A percentile compares a stretch with the other conserved stretches of the same genome.
phyloP scores from a whole-genome alignment of 2,329 filamentous ascomycete genomes.

The Alternaria incomplexa region DNA sequence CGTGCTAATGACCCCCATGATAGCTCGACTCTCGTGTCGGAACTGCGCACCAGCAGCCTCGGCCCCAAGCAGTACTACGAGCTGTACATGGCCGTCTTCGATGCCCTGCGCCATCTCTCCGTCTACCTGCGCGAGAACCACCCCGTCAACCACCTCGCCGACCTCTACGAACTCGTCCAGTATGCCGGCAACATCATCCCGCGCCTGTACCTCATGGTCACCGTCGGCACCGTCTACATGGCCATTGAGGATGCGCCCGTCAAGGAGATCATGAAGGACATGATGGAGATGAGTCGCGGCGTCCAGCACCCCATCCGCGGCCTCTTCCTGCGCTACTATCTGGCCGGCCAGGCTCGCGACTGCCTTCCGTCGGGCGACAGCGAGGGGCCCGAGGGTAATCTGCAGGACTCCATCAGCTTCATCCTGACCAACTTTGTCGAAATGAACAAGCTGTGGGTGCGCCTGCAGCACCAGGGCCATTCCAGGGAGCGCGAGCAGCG shows the following conservation, averaged over 20 bases:
- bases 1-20: conserved; percentile 11
- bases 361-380: conserved; percentile 79
- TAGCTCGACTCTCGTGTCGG: conserved; percentile 97
- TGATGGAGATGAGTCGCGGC: conserved; percentile 99
- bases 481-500: conserved; percentile 92
- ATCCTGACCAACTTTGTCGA: conserved; percentile 98
- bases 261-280: conserved; percentile 99
- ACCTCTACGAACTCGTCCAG: conserved; percentile 96
- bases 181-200: conserved; percentile 98
- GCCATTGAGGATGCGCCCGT: conserved; percentile 96
- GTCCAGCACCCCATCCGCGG: conserved; percentile 97
- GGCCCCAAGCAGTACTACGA: conserved; percentile 99
- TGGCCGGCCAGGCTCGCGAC: conserved; percentile 93
- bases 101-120: conserved; percentile 93
- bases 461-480: conserved; percentile 95
- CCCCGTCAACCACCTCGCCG: conserved; percentile 95
- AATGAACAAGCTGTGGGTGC: conserved; percentile 99
- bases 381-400: conserved; percentile 91
- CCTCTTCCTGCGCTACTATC: conserved; percentile 93
- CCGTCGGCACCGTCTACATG: conserved; percentile 99
- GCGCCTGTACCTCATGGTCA: conserved; percentile 97
- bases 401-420: conserved; percentile 98
- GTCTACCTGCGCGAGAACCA: conserved; percentile 97
- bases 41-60: conserved; percentile 93
- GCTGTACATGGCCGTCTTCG: conserved; percentile 98